Conservation (phyloP, 768 basidiomycete species). For the Macrolepiota albuminosa region DNA sequence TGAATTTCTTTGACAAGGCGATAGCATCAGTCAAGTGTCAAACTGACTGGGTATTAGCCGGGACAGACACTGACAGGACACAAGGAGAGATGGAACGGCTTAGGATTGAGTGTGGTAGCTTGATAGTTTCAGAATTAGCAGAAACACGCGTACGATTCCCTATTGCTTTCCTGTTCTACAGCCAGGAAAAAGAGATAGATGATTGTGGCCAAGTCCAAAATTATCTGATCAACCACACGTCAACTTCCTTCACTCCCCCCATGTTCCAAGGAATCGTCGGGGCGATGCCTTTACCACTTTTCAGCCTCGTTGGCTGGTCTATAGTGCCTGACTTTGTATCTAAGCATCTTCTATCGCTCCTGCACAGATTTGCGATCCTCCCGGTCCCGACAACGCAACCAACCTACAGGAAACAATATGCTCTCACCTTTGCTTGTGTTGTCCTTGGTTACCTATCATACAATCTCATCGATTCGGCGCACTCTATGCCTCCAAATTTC, state of each 20-base stretch:
- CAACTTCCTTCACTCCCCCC: background rate
- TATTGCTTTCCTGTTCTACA: background rate
- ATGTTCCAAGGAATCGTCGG: slow-evolving; percentile 10
- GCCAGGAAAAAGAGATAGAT: background rate
- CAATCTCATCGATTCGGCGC: slow-evolving; percentile 54
- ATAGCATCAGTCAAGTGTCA: background rate
- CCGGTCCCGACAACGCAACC: slow-evolving; percentile 27
- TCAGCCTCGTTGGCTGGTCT: slow-evolving; percentile 59
- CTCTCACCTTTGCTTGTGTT: slow-evolving; percentile 56
- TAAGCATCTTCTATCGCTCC: slow-evolving; percentile 39
- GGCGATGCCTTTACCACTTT: slow-evolving; percentile 19
- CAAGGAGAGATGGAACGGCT: background rate
- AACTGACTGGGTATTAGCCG: background rate
- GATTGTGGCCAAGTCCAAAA: background rate
- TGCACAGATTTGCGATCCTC: slow-evolving; percentile 34
- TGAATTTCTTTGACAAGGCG: background rate
- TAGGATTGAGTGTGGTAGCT: background rate
- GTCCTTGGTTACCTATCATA: slow-evolving; percentile 65
- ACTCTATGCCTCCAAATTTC: slow-evolving; percentile 63
- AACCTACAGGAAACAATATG: slow-evolving; percentile 53
- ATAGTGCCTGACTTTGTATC: slow-evolving; percentile 62
- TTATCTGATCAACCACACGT: background rate
- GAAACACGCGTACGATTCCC: background rate
- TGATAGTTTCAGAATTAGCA: background rate
- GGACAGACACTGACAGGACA: background rate